Evolutionary conservation across 1,284 basidiomycete species (phyloP).

Genomic region (Neolentinus lepideus): DNA sequence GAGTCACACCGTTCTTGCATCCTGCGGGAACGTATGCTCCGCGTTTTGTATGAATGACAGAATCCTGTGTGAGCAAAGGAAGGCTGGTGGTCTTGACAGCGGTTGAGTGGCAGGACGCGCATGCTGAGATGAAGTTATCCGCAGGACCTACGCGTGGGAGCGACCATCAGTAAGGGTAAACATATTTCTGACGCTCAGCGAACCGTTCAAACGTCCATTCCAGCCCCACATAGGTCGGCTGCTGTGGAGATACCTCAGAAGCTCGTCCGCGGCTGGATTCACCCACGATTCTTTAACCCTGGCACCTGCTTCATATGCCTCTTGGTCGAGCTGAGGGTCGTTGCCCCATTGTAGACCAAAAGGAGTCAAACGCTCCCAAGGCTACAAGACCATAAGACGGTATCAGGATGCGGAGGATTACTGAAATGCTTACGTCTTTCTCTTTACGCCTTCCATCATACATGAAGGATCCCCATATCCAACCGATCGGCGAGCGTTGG

Average conservation of each 20-base stretch:
- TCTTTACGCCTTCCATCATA: not conserved
- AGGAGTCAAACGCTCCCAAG: not conserved
- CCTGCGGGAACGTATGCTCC: not conserved
- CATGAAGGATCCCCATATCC: conserved; percentile 1
- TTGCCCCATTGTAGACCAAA: not conserved
- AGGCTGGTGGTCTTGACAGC: not conserved
- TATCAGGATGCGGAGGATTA: no score
- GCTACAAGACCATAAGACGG: not conserved
- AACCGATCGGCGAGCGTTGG: not conserved
- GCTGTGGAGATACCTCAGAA: not conserved
- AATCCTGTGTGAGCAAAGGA: not conserved
- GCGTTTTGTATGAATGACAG: not conserved
- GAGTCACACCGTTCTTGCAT: not conserved
- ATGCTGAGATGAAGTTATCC: conserved; percentile 1
- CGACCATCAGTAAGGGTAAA: not conserved
- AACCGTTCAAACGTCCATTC: conserved; percentile 1
- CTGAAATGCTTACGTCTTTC: not conserved
- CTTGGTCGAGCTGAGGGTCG: not conserved
- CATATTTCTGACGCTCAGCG: not conserved
- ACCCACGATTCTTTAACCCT: not conserved
- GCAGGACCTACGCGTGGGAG: not conserved
- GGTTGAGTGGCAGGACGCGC: not conserved
- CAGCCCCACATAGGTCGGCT: conserved; percentile 1
- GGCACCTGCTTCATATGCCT: not conserved
- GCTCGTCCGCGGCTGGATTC: not conserved